phyloP scores from a whole-genome alignment of 106 monocot species.

The Allium sativum region DNA sequence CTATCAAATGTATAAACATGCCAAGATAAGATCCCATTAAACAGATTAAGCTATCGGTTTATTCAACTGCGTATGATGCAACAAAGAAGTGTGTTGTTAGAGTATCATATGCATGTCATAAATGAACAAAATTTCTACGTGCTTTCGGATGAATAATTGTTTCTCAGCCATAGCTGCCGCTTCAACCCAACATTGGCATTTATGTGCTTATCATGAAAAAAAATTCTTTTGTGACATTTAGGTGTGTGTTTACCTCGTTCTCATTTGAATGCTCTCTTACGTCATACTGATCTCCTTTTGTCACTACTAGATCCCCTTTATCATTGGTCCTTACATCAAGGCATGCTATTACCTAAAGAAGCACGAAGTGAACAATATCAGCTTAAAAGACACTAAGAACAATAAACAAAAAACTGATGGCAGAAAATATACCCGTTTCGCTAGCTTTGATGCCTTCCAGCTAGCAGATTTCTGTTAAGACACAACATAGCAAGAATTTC shows the following conservation, averaged over 20 bases:
- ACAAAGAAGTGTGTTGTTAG: no score
- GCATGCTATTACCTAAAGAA: slow-evolving; percentile 81
- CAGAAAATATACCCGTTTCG: slow-evolving; percentile 65
- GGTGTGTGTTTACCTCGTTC: slow-evolving; percentile 45
- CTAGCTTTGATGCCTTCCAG: slow-evolving; percentile 66
- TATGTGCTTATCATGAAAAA: no score
- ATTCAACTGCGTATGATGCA: no score
- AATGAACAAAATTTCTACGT: no score
- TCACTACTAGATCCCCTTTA: slow-evolving; percentile 91
- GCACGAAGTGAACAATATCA: neutral
- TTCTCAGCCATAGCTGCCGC: no score
- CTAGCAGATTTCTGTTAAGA: slow-evolving; percentile 28
- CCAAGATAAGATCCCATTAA: no score
- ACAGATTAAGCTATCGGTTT: no score
- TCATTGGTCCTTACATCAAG: slow-evolving; percentile 96
- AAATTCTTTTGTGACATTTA: no score
- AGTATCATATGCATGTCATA: no score
- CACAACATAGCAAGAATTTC: neutral
- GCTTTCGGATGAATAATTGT: no score
- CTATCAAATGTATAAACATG: no score
- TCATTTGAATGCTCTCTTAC: slow-evolving; percentile 69
- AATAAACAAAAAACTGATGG: neutral
- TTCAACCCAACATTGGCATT: no score
- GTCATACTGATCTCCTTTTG: slow-evolving; percentile 97
- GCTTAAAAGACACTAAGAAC: slow-evolving; percentile 1